These are phyloP conservation scores for Xanthoparmelia taractica DNA, from an alignment of 495 filamentous ascomycete genomes.

Conservation along the genomic window DNA sequence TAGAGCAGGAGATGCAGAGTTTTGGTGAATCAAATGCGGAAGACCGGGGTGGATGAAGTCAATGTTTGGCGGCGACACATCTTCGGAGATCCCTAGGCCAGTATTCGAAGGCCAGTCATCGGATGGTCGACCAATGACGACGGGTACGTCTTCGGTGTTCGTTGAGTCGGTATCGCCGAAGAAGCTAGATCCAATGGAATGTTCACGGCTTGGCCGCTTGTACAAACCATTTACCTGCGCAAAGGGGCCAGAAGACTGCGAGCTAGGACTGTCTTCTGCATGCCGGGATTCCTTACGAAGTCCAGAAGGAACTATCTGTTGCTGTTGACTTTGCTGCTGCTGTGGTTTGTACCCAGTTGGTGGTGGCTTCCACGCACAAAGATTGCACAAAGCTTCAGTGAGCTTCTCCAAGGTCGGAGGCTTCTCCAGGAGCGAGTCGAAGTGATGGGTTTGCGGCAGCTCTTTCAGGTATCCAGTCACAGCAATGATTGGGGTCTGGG, in stretches of 20 bases:
- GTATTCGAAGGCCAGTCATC: slow-evolving; percentile 64
- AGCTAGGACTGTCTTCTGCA: slow-evolving; percentile 76
- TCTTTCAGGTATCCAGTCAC: slow-evolving; percentile 98
- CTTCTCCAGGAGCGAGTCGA: slow-evolving; percentile 90
- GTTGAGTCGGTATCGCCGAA: slow-evolving; percentile 79
- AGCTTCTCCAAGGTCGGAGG: slow-evolving; percentile 85
- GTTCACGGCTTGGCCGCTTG: slow-evolving; percentile 66
- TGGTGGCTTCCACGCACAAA: slow-evolving; percentile 90
- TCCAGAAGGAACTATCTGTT: slow-evolving; percentile 50
- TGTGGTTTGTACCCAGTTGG: slow-evolving; percentile 42
- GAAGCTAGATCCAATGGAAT: slow-evolving; percentile 78
- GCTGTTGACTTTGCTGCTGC: slow-evolving; percentile 27
- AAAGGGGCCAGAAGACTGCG: slow-evolving; percentile 64
- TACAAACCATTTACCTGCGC: slow-evolving; percentile 63
- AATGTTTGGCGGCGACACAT: neutral
- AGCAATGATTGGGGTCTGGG: slow-evolving; percentile 89
- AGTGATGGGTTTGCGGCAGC: slow-evolving; percentile 85
- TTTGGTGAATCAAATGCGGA: slow-evolving; percentile 52
- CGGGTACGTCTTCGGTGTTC: slow-evolving; percentile 68
- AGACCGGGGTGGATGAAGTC: slow-evolving; percentile 23
- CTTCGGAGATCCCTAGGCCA: slow-evolving; percentile 63
- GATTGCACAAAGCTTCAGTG: slow-evolving; percentile 70
- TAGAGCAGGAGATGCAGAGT: slow-evolving; percentile 61
- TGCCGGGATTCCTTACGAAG: slow-evolving; percentile 53
- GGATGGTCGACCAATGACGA: slow-evolving; percentile 62